These are phyloP conservation scores for Protea cynaroides DNA, from an alignment of 164 flowering plant genomes.

Conservation along the genomic window DNA sequence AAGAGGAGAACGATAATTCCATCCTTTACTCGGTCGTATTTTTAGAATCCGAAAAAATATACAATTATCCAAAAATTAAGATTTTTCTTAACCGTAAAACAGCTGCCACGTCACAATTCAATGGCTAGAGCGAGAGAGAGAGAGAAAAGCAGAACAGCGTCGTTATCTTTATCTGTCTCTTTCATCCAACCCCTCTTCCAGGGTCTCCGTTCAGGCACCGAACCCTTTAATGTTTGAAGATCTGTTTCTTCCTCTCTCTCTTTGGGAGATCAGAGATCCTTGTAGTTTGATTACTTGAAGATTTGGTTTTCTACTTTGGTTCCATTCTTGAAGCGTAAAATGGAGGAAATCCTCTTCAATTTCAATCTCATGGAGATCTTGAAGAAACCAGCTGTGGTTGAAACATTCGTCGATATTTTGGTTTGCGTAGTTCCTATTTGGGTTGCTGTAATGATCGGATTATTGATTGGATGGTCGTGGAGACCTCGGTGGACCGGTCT, in stretches of 20 bases:
- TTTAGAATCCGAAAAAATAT: no score
- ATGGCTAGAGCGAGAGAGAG: not conserved
- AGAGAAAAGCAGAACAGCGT: not conserved
- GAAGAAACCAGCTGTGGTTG: slow-evolving; percentile 51
- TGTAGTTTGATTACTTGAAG: slow-evolving; percentile 2
- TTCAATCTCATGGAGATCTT: slow-evolving; percentile 31
- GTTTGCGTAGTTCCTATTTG: slow-evolving; percentile 95
- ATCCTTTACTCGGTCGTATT: no score
- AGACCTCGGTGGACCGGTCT: slow-evolving; percentile 86
- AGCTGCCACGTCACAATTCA: not conserved
- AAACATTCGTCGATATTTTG: slow-evolving; percentile 89
- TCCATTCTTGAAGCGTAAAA: not conserved
- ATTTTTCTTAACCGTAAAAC: no score
- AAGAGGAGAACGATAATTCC: no score
- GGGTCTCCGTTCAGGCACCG: not conserved
- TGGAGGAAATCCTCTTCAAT: slow-evolving; percentile 32
- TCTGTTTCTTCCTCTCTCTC: not conserved
- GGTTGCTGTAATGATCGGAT: slow-evolving; percentile 91
- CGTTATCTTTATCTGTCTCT: no score
- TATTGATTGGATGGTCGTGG: slow-evolving; percentile 98
- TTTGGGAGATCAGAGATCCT: not conserved
- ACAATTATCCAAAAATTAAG: no score
- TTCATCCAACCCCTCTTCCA: no score
- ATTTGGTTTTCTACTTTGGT: no score
- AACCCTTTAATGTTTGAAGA: not conserved